These are phyloP conservation scores for Plasmodium blacklocki DNA, from an alignment of 169 alveolate genomes.

Conservation along the genomic window DNA sequence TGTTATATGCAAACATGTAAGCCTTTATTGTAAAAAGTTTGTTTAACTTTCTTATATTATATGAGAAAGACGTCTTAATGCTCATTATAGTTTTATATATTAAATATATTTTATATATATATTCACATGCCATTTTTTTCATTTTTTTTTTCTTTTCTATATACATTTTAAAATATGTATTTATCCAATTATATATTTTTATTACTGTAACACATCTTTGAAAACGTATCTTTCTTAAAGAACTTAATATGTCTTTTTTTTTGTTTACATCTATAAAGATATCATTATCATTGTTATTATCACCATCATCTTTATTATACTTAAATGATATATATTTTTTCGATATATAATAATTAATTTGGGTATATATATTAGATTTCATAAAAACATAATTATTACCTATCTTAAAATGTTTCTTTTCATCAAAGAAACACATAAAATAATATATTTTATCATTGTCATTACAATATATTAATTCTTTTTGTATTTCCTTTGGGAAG, in stretches of 20 bases:
- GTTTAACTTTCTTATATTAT: conserved; percentile 27
- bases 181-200: conserved; percentile 35
- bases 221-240: conserved; percentile 14
- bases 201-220: conserved; percentile 38
- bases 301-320: too few species aligned
- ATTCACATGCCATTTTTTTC: conserved; percentile 57
- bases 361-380: conserved; percentile 37
- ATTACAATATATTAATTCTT: conserved; percentile 16
- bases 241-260: conserved; percentile 18
- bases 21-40: background rate
- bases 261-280: background rate
- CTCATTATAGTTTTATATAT: conserved; percentile 20
- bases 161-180: conserved; percentile 9
- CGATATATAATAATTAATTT: conserved; percentile 21
- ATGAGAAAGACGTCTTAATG: conserved; percentile 19
- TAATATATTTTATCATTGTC: conserved; percentile 33
- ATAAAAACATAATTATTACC: conserved; percentile 47
- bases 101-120: conserved; percentile 48
- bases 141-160: conserved; percentile 41
- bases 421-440: conserved; percentile 52
- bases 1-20: conserved; percentile 15
- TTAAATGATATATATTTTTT: background rate
- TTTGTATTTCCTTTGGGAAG: background rate
- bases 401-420: background rate
- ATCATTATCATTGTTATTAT: too few species aligned